These are phyloP conservation scores for Beverwykella pulmonaria DNA, from an alignment of 495 filamentous ascomycete species.

Conservation along the genomic window DNA sequence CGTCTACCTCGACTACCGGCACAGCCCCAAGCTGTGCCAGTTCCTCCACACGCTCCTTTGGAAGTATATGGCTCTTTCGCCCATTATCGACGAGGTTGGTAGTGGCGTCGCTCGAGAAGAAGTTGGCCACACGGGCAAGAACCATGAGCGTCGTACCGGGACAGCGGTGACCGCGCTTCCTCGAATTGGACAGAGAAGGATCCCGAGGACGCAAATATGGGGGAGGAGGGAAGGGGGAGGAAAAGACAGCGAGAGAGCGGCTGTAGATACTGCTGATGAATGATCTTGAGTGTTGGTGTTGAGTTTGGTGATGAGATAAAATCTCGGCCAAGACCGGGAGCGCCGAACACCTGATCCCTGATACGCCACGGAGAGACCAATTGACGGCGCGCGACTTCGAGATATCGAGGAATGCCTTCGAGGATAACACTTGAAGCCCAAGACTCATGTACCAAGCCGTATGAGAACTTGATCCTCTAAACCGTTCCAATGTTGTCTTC, in stretches of 20 bases:
- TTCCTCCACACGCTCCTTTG: constrained; percentile 24
- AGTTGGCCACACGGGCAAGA: constrained; percentile 43
- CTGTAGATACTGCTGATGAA: neutral
- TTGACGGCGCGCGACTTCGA: neutral
- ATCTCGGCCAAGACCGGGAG: constrained; percentile 25
- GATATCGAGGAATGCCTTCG: too few relatives aligned
- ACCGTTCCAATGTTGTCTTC: too few relatives aligned
- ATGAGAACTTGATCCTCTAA: too few relatives aligned
- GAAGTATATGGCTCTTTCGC: constrained; percentile 6
- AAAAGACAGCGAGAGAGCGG: neutral
- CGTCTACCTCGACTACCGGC: constrained; percentile 29
- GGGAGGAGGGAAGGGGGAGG: neutral
- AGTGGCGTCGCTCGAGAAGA: constrained; percentile 36
- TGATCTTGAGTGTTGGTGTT: neutral
- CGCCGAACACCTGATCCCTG: constrained; percentile 7
- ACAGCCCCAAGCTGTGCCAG: neutral
- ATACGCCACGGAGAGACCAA: constrained; percentile 3
- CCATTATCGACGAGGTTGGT: constrained; percentile 43
- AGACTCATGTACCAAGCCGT: too few relatives aligned
- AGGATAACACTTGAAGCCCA: too few relatives aligned
- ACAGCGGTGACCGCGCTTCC: constrained; percentile 6
- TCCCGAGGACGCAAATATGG: constrained; percentile 44
- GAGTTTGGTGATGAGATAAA: neutral
- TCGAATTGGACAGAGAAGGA: constrained; percentile 3
- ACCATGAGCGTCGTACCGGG: constrained; percentile 39